Evolutionary conservation across 768 basidiomycete genomes (phyloP), one percentile per base, ranked within the genome.

Genomic region (Auricularia auricula-judae): DNA sequence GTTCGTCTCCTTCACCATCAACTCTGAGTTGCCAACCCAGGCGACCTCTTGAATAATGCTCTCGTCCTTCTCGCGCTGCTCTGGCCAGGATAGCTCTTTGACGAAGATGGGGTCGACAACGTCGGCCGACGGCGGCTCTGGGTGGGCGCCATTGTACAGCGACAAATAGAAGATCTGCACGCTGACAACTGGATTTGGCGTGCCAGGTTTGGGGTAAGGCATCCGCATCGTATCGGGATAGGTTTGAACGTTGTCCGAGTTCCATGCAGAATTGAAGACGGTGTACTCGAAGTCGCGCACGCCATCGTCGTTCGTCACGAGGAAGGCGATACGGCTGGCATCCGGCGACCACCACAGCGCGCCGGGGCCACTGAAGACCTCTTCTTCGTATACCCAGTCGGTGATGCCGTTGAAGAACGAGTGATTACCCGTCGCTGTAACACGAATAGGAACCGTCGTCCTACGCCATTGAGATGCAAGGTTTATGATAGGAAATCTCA

Each of bases 351-450:
- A 98, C 93, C 93, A 98, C 3, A 96, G 77, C 0, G 94, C 86
- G 60, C 74, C 85, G 71, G 93, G 84, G 44, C 76, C 71, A 3
- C 80, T 76, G 69, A 93, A 89, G 29, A 98, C 85, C 72, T 97
- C 93, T 72, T 96, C 93, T 73, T 96, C 93, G 74, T 95, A 95
- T 3, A 98, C 96, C 96, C 97, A 98, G 72, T 97, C 93, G 0
- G 93, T 91, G 1, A 97, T 89, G 5, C 97, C 97, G 70, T 98
- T 86, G 79, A 98, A 97, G 16, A 95, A 79, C 0, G 89, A 88
- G 0, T 84, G 81, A 62, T 88, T 90, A 0, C 97, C 97, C 14
- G 86, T 84, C 1, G 79, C 77, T 1, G 96, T 99, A 10, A 98
- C 80, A 10, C 88, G 86, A 61, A 95, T 87, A 10, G 86, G 77